A percentile compares a stretch with the other conserved stretches of the same genome.
Conservation (phyloP, 2,329 filamentous ascomycete species). For the Fusarium tricinctum region DNA sequence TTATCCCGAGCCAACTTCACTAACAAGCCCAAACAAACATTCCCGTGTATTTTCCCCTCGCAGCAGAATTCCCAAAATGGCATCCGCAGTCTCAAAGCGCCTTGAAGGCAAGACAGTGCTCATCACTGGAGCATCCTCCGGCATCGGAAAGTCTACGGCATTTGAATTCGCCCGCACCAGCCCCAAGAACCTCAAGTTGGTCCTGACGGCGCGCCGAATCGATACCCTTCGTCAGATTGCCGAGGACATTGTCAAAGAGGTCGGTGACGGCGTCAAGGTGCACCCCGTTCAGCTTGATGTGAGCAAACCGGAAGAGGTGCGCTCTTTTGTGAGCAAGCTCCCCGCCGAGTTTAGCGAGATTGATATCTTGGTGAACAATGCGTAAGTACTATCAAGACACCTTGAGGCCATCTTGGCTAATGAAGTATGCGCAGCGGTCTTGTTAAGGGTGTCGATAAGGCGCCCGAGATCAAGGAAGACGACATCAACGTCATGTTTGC, state of each 20-base stretch:
- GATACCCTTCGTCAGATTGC: conserved; percentile 83
- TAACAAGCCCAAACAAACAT: rapidly evolving
- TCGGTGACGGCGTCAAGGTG: conserved; percentile 84
- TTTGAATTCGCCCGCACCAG: conserved; percentile 91
- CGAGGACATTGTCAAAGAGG: conserved; percentile 79
- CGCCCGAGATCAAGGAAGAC: conserved; percentile 84
- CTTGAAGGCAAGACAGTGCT: conserved; percentile 93
- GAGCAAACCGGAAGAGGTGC: conserved; percentile 81
- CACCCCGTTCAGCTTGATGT: conserved; percentile 88
- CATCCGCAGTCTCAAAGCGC: conserved; percentile 78
- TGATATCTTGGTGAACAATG: conserved; percentile 94
- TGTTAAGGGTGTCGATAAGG: conserved; percentile 87
- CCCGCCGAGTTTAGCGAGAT: conserved; percentile 87
- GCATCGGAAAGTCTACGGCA: conserved; percentile 85
- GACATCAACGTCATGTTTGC: conserved; percentile 90
- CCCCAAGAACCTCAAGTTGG: conserved; percentile 81
- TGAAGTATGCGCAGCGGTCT: conserved; percentile 72
- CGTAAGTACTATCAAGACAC: conserved; percentile 67
- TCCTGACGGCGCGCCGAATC: conserved; percentile 86
- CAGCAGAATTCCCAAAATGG: conserved; percentile 55
- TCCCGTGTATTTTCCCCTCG: neutral
- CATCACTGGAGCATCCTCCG: conserved; percentile 91
- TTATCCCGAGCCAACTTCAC: neutral
- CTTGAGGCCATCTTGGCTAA: rapidly evolving
- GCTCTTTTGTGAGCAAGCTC: conserved; percentile 77